Percentiles rank a stretch among this genome's conserved stretches.
phyloP scores from a whole-genome alignment of 2,329 filamentous ascomycete species.

The Venturia aucupariae region DNA sequence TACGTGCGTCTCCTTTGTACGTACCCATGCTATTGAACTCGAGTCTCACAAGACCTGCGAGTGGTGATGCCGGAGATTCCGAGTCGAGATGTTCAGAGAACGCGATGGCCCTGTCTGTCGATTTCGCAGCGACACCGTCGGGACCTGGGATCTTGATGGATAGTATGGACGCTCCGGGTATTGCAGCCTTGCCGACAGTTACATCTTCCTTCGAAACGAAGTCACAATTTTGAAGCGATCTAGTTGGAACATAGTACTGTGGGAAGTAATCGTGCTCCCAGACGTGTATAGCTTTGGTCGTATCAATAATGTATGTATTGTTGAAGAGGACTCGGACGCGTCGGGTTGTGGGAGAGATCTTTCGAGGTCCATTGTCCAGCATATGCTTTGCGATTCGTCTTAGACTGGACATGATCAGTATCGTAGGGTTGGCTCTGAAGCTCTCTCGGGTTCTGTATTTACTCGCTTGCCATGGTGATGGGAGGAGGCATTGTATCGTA shows the following conservation, averaged over 20 bases:
- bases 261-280: conserved; percentile 41
- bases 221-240: conserved; percentile 16
- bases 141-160: conserved; percentile 9
- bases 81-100: conserved; percentile 11
- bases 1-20: background rate
- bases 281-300: conserved; percentile 25
- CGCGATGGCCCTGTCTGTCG: conserved; percentile 10
- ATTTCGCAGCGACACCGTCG: background rate
- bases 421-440: background rate
- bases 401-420: conserved; percentile 19
- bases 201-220: background rate
- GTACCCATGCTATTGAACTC: conserved; percentile 18
- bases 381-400: conserved; percentile 15
- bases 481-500: background rate
- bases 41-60: conserved; percentile 18
- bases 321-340: conserved; percentile 26
- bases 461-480: conserved; percentile 2
- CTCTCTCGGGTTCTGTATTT: background rate
- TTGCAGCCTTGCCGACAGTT: background rate
- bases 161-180: conserved; percentile 10
- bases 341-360: conserved; percentile 19
- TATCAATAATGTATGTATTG: conserved; percentile 26
- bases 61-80: conserved; percentile 16
- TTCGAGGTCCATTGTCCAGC: conserved; percentile 14
- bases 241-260: conserved; percentile 34